phyloP scores from a whole-genome alignment of 1,284 basidiomycete species.

The Mycena citricolor region DNA sequence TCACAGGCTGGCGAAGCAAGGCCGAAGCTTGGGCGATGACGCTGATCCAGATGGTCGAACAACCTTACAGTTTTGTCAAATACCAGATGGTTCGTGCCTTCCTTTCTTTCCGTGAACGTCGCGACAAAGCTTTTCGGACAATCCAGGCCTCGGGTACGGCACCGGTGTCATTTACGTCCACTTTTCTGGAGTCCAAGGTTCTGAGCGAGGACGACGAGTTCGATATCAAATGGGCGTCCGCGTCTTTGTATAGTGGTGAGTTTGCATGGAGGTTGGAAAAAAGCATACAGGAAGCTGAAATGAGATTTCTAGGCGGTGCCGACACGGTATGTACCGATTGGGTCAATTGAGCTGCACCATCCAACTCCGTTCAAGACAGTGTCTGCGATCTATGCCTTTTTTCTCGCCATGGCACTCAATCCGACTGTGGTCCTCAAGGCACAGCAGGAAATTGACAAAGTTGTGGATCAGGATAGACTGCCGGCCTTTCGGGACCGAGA shows the following conservation, averaged over 20 bases:
- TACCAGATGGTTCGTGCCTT: slow-evolving; percentile 51
- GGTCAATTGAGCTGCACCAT: slow-evolving; percentile 13
- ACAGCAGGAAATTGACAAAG: slow-evolving; percentile 60
- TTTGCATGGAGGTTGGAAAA: not conserved
- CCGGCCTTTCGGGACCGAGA: slow-evolving; percentile 61
- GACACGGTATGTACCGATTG: slow-evolving; percentile 44
- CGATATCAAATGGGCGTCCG: slow-evolving; percentile 59
- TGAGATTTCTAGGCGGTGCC: slow-evolving; percentile 42
- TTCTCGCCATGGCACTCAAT: slow-evolving; percentile 52
- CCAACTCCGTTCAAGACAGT: slow-evolving; percentile 39
- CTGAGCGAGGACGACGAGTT: slow-evolving; percentile 50
- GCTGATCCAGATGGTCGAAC: slow-evolving; percentile 52
- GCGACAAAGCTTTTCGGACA: slow-evolving; percentile 12
- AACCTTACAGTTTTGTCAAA: slow-evolving; percentile 57
- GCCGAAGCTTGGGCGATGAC: slow-evolving; percentile 51
- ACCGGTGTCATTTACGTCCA: slow-evolving; percentile 49
- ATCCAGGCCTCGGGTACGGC: slow-evolving; percentile 52
- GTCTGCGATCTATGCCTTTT: slow-evolving; percentile 50
- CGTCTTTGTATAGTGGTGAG: slow-evolving; percentile 58
- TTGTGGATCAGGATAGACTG: slow-evolving; percentile 60
- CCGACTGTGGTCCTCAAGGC: slow-evolving; percentile 53
- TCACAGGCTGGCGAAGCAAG: slow-evolving; percentile 54
- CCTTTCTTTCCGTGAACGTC: slow-evolving; percentile 7
- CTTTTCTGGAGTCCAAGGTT: slow-evolving; percentile 46
- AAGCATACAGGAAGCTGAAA: too few species aligned